phyloP scores from a whole-genome alignment of 2,329 filamentous ascomycete genomes.

The Calonectria naviculata region DNA sequence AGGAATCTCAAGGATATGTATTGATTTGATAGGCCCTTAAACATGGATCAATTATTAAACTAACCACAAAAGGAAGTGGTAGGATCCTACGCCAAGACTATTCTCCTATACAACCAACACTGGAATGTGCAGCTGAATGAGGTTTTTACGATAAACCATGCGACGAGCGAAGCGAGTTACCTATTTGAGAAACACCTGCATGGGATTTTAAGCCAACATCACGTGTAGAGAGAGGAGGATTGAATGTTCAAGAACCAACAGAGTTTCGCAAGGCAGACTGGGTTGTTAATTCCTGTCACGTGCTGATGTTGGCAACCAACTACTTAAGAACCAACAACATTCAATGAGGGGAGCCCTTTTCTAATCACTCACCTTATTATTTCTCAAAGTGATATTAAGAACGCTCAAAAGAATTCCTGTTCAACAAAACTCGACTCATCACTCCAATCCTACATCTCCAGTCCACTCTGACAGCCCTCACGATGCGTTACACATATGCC shows the following conservation, averaged over 20 bases:
- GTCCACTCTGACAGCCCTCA: neutral
- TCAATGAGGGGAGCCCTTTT: neutral
- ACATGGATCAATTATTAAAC: neutral
- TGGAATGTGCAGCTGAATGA: neutral
- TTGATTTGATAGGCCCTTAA: neutral
- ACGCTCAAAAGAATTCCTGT: too few relatives aligned
- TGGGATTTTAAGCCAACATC: neutral
- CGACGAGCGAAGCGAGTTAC: neutral
- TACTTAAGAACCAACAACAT: slow-evolving; percentile 2
- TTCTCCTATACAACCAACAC: neutral
- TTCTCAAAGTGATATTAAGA: neutral
- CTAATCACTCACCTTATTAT: neutral
- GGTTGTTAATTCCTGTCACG: neutral
- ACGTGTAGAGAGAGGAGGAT: neutral
- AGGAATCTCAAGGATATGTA: neutral
- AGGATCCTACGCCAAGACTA: neutral
- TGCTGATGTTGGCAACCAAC: neutral
- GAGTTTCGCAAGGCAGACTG: neutral
- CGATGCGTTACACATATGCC: neutral
- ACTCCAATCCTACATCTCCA: neutral
- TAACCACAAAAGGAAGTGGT: neutral
- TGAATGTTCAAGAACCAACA: neutral
- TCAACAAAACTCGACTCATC: neutral
- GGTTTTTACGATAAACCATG: neutral
- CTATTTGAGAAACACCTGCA: neutral